Evolutionary conservation across 129 eudicot species (phyloP).

Genomic region (Helianthus tuberosus): DNA sequence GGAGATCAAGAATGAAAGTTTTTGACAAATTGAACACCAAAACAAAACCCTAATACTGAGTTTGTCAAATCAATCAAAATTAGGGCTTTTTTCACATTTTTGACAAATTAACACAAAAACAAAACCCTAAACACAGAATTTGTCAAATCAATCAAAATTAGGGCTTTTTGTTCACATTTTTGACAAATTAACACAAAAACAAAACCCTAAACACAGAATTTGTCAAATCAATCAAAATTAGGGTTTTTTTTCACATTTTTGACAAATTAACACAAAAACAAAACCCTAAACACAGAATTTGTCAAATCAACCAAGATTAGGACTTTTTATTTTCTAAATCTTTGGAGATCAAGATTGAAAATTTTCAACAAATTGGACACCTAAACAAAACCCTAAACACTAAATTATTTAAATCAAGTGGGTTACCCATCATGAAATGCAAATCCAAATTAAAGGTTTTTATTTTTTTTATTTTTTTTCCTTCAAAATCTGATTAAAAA

Average conservation of each 20-base stretch:
- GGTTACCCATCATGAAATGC: background rate
- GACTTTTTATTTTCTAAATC: background rate
- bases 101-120: no score
- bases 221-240: background rate
- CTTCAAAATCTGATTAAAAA: background rate
- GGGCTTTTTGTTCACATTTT: no score
- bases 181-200: background rate
- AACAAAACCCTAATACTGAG: background rate
- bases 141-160: no score
- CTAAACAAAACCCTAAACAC: background rate
- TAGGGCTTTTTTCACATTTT: no score
- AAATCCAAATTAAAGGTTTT: background rate
- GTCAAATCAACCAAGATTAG: background rate
- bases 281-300: background rate
- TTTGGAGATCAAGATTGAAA: background rate
- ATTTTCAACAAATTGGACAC: background rate
- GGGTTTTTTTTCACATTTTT: background rate
- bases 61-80: background rate
- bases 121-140: no score
- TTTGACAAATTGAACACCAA: background rate
- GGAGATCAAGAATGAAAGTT: background rate
- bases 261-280: background rate
- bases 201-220: background rate
- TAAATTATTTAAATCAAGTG: background rate
- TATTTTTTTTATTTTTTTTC: background rate